Evolutionary conservation across 805 yeast genomes (phyloP).

Genomic region (Starmerella khaoyaiensis): DNA sequence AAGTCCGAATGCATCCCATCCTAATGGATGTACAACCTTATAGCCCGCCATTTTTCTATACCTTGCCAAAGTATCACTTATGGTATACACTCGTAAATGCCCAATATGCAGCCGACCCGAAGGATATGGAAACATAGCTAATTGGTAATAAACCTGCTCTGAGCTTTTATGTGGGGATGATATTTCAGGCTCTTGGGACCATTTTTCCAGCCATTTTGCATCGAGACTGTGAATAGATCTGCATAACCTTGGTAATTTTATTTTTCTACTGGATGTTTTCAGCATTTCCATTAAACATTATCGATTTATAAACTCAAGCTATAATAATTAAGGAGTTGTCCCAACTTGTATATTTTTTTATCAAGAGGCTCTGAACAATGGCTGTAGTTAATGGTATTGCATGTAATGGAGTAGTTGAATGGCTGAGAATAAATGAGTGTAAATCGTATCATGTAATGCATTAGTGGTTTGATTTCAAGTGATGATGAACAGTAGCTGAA

Average conservation of each 20-base stretch:
- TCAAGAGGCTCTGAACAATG: too few relatives aligned
- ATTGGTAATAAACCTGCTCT: slow-evolving; percentile 38
- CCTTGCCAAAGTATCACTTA: slow-evolving; percentile 71
- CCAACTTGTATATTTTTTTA: too few relatives aligned
- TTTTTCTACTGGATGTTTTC: too few relatives aligned
- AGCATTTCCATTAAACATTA: too few relatives aligned
- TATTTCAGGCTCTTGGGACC: slow-evolving; percentile 16
- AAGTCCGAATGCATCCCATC: slow-evolving; percentile 97
- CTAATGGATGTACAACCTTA: slow-evolving; percentile 88
- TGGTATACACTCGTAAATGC: slow-evolving; percentile 83
- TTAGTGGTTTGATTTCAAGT: too few relatives aligned
- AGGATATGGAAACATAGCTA: slow-evolving; percentile 94
- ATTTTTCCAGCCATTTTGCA: slow-evolving; percentile 24
- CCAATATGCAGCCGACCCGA: slow-evolving; percentile 90
- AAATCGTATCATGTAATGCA: too few relatives aligned
- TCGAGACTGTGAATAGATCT: slow-evolving; percentile 21
- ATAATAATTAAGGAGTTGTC: too few relatives aligned
- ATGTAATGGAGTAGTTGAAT: background rate
- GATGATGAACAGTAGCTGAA: too few relatives aligned
- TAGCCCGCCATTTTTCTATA: slow-evolving; percentile 64
- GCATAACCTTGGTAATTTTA: too few relatives aligned
- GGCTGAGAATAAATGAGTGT: too few relatives aligned
- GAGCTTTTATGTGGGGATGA: background rate
- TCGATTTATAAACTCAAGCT: too few relatives aligned
- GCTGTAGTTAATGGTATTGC: too few relatives aligned